Conservation (phyloP, 1,284 basidiomycete genomes). For the Taiwanofungus camphoratus region DNA sequence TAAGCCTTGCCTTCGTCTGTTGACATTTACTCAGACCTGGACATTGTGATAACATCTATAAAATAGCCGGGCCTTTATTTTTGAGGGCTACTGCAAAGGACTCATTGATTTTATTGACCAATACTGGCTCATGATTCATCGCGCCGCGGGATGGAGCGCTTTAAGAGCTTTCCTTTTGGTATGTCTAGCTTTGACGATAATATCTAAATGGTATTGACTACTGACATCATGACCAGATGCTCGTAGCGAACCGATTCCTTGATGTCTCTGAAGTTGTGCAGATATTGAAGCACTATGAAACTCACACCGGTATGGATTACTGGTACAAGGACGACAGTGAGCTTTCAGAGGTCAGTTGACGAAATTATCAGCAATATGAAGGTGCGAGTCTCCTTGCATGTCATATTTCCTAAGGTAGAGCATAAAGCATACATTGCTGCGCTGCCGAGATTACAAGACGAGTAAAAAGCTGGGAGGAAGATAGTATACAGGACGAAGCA, state of each 20-base stretch:
- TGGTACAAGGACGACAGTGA: conserved; percentile 21
- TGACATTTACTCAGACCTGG: background rate
- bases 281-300: conserved; percentile 20
- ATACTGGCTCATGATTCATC: conserved; percentile 59
- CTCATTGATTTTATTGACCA: conserved; percentile 47
- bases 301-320: conserved; percentile 21
- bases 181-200: conserved; percentile 15
- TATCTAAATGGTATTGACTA: no score
- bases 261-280: conserved; percentile 14
- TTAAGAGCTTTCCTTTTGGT: conserved; percentile 59
- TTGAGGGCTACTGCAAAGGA: conserved; percentile 43
- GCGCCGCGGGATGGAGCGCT: conserved; percentile 61
- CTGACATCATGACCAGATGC: no score
- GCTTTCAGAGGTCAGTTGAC: background rate
- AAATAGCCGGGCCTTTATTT: conserved; percentile 45
- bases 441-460: no score
- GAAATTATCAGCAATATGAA: no score
- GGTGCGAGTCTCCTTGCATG: no score
- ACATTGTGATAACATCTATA: conserved; percentile 3
- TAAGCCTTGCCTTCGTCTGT: conserved; percentile 26
- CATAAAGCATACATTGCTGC: no score
- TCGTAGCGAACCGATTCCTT: conserved; percentile 19
- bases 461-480: no score
- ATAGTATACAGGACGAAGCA: no score
- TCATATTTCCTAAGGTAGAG: no score